Conservation (phyloP, 129 eudicot species). For the Tagetes patula region DNA sequence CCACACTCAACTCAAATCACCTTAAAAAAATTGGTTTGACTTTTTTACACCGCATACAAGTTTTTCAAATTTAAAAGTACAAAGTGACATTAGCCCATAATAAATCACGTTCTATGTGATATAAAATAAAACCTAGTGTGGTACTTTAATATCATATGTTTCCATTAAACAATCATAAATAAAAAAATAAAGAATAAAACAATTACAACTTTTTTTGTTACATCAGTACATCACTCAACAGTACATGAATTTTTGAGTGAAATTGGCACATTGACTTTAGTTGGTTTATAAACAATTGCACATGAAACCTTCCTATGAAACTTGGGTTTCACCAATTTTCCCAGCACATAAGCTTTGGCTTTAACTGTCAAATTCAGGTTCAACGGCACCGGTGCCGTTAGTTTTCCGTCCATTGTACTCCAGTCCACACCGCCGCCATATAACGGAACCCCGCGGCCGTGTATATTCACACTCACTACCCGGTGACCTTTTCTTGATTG, state of each 20-base stretch:
- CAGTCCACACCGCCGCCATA: slow-evolving; percentile 71
- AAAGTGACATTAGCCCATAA: no score
- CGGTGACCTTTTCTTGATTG: slow-evolving; percentile 77
- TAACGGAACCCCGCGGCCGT: slow-evolving; percentile 58
- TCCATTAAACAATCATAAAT: slow-evolving; percentile 1
- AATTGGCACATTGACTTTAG: slow-evolving; percentile 51
- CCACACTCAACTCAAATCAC: no score
- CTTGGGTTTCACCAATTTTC: slow-evolving; percentile 80
- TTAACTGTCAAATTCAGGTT: slow-evolving; percentile 59
- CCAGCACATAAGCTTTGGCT: slow-evolving; percentile 83
- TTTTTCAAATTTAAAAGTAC: no score
- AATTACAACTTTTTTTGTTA: slow-evolving; percentile 1
- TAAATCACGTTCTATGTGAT: no score
- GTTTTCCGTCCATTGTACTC: slow-evolving; percentile 51
- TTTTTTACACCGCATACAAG: no score
- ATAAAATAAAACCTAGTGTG: background rate
- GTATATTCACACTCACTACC: slow-evolving; percentile 48
- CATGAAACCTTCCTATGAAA: slow-evolving; percentile 61
- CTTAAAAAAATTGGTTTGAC: no score
- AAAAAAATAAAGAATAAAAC: slow-evolving; percentile 18
- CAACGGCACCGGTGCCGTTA: slow-evolving; percentile 61
- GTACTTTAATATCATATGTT: slow-evolving; percentile 2
- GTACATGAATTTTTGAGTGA: slow-evolving; percentile 65
- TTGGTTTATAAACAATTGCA: slow-evolving; percentile 58
- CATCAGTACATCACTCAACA: slow-evolving; percentile 27